A percentile compares a stretch with the other conserved stretches of the same genome.
Conservation (phyloP, 306 rosid species). For the Clitoria ternatea region DNA sequence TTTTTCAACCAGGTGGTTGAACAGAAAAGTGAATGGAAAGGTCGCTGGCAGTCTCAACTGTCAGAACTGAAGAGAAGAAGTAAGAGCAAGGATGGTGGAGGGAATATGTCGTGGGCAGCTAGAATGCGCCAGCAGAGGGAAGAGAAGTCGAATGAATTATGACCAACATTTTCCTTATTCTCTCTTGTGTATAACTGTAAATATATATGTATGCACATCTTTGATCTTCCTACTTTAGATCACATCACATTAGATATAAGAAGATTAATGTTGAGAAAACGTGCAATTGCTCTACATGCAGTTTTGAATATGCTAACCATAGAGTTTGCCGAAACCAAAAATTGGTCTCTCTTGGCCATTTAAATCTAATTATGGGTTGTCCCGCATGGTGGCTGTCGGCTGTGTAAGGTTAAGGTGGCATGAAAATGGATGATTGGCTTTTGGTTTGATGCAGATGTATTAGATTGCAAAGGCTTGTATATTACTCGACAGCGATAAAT, state of each 20-base stretch:
- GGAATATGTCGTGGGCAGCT: constrained; percentile 73
- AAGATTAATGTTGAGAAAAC: constrained; percentile 1
- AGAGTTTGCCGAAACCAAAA: not conserved
- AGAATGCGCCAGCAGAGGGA: constrained; percentile 67
- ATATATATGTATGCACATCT: constrained; percentile 6
- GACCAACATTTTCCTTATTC: not conserved
- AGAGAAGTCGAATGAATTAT: constrained; percentile 26
- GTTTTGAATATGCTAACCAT: not conserved
- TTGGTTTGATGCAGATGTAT: too few species aligned
- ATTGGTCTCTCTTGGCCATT: not conserved
- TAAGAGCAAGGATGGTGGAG: constrained; percentile 36
- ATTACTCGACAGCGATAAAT: too few species aligned
- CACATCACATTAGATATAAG: constrained; percentile 18
- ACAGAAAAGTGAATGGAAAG: constrained; percentile 49
- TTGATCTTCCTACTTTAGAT: not conserved
- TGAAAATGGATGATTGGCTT: too few species aligned
- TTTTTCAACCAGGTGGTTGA: constrained; percentile 46
- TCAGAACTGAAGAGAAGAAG: constrained; percentile 62
- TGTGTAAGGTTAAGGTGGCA: too few species aligned
- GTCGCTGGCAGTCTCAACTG: constrained; percentile 60
- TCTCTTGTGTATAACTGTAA: not conserved
- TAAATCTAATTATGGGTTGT: too few species aligned
- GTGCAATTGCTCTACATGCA: not conserved
- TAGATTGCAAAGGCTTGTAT: too few species aligned
- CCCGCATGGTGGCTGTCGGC: too few species aligned